phyloP scores from a whole-genome alignment of 83 land plant species.

The Larix sibirica region DNA sequence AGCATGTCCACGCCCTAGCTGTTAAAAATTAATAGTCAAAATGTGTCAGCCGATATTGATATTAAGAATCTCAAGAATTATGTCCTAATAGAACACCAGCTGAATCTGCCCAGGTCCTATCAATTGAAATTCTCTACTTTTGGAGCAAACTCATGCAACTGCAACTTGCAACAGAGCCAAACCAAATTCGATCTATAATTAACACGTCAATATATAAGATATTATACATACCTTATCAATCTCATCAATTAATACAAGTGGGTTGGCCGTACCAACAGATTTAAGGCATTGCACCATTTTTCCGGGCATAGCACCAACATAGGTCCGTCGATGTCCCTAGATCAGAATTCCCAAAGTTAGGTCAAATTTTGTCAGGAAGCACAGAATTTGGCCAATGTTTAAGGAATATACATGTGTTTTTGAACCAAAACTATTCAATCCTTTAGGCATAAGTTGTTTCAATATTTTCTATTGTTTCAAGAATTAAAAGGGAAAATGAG shows the following conservation, averaged over 20 bases:
- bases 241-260: conserved; percentile 96
- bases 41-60: neutral
- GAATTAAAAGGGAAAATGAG: neutral
- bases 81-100: neutral
- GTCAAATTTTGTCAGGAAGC: neutral
- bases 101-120: neutral
- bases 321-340: conserved; percentile 97
- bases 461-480: neutral
- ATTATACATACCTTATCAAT: conserved; percentile 84
- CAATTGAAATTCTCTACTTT: neutral
- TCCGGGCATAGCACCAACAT: conserved; percentile 99
- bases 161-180: neutral
- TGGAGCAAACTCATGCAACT: neutral
- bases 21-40: conserved; percentile 8
- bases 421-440: neutral
- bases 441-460: neutral
- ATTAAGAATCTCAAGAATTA: neutral
- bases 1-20: conserved; percentile 97
- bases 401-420: neutral
- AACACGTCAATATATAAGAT: neutral
- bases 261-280: conserved; percentile 90
- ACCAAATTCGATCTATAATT: no score
- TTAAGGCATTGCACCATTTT: conserved; percentile 99
- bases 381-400: neutral
- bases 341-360: conserved; percentile 5